Percentiles rank a stretch among this genome's conserved stretches.
These are phyloP conservation scores for Balakata baccata DNA, from an alignment of 345 rosid genomes.

Conservation along the genomic window DNA sequence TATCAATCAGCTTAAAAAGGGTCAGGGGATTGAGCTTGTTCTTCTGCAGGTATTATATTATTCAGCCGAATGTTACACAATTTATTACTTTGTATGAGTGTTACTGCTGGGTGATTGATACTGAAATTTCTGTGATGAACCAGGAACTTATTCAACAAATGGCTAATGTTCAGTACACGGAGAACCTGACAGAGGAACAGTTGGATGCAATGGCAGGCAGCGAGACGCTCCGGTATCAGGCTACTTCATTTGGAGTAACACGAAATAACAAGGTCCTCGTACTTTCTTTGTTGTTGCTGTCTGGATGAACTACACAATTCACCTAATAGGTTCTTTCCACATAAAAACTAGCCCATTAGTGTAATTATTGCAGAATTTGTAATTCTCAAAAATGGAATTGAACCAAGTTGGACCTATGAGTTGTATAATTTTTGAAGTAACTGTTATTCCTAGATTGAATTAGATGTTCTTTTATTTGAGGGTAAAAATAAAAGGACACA, in stretches of 20 bases:
- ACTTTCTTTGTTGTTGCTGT: neutral
- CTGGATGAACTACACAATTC: neutral
- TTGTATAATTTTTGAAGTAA: neutral
- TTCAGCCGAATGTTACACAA: slow-evolving; percentile 15
- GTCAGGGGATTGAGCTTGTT: slow-evolving; percentile 95
- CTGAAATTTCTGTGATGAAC: slow-evolving; percentile 26
- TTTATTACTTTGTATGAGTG: slow-evolving; percentile 17
- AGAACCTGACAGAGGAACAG: slow-evolving; percentile 97
- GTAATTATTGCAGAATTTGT: neutral
- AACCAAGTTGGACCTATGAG: neutral
- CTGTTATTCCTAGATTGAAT: neutral
- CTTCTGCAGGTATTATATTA: slow-evolving; percentile 73
- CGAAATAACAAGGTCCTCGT: slow-evolving; percentile 82
- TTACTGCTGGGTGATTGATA: slow-evolving; percentile 15
- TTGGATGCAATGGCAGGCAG: slow-evolving; percentile 99
- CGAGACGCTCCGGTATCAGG: slow-evolving; percentile 93
- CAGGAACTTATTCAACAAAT: slow-evolving; percentile 98
- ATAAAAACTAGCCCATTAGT: neutral
- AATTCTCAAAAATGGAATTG: neutral
- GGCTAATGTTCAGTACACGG: slow-evolving; percentile 98
- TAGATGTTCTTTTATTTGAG: neutral
- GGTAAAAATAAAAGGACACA: neutral
- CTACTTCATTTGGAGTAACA: slow-evolving; percentile 86
- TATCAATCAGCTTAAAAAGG: slow-evolving; percentile 92
- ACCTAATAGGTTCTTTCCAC: neutral